Base-by-base conservation (phyloP, 2,329 filamentous ascomycete species). In the Dactylellina cionopaga region DNA sequence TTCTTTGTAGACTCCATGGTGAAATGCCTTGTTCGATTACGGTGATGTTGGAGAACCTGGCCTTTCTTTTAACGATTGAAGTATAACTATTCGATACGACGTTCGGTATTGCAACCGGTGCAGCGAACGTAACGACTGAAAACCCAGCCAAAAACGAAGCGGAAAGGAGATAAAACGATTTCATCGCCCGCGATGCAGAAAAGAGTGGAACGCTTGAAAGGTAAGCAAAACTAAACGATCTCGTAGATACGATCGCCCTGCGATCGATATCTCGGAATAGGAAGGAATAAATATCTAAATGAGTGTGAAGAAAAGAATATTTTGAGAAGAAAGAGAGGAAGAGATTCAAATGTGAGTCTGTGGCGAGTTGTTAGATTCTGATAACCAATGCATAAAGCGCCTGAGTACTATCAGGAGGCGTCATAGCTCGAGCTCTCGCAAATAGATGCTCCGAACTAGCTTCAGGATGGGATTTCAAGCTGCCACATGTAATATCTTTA, bases 1-100 rank as follows among this genome's bases (percentile, higher is more conserved):
- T 65, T 5, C 79, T 68, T 17, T 76, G 75, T 35, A 80, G 49
- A 7, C 74, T 75, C 76, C 76, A 78, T 3, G 76, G 75, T 7
- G 55, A 75, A 2, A 63, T 72, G 4, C 29, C 31, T 49, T 76
- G 63, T 13, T 52, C 39, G n/a, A 65, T 65, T 49, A 65, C 27
- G 2, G 31, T 55, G 11, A 56, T 37, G 25, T 56, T 65, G 29
- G 60, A 13, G 25, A 13, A 37, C n/a, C n/a, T n/a, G n/a, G n/a
- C n/a, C n/a, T n/a, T 19, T 33, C 25, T 10, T 47, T 46, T 24
- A 7, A 11, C 17, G 17, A 29, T 2, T 3, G 29, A 17, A 55
- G n/a, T n/a, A n/a, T n/a, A n/a, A n/a, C n/a, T n/a, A n/a, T n/a
- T n/a, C n/a, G n/a, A n/a, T n/a, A n/a, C n/a, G n/a, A n/a, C n/a